Base-by-base conservation (phyloP, 257 asterid genomes). In the Linaria vulgaris region DNA sequence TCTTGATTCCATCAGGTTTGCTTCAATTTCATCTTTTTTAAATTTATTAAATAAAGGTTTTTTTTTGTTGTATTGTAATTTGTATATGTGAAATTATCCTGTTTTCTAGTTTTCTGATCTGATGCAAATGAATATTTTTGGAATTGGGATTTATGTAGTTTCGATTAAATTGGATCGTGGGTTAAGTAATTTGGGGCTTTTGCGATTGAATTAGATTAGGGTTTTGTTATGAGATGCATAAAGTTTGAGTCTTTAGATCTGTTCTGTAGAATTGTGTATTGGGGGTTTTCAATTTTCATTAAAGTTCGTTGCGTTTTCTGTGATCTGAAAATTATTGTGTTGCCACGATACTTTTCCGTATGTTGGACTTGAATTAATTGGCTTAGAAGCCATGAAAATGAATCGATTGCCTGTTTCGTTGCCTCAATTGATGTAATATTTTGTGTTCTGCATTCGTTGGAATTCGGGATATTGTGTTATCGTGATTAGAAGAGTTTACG, bases 1-100 rank as follows among this genome's bases (percentile, higher is more conserved):
- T 74, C 74, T 67, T 17, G 72, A 62, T 68, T 70, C 30, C 27
- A 51, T 56, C 78, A 75, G 82, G 85, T 79, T 73, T 65, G 74
- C 64, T 76, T 73, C 14, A 38, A 41, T 64, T 56, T 45, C 24
- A 48, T 15, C 60, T 61, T 17, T 48, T 56, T 22, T 69, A 41
- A 9, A 22, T 39, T 20, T 43, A n/a, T n/a, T n/a, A n/a, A n/a
- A n/a, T n/a, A n/a, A n/a, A n/a, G n/a, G n/a, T n/a, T n/a, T n/a
- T n/a, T n/a, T n/a, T n/a, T n/a, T n/a, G n/a, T n/a, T n/a, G n/a
- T 47, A 39, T 12, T 39, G 30, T 50, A 47, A 39, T 47, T 55
- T 56, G 37, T 50, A n/a, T n/a, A n/a, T 11, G 55, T 61, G 72
- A n/a, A 4, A 31, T 2, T 4, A n/a, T 17, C 12, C 10, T 22